Evolutionary conservation across 2,329 filamentous ascomycete species (phyloP), one percentile per base, ranked within the genome.

Genomic region (Pestalotiopsis sp.): DNA sequence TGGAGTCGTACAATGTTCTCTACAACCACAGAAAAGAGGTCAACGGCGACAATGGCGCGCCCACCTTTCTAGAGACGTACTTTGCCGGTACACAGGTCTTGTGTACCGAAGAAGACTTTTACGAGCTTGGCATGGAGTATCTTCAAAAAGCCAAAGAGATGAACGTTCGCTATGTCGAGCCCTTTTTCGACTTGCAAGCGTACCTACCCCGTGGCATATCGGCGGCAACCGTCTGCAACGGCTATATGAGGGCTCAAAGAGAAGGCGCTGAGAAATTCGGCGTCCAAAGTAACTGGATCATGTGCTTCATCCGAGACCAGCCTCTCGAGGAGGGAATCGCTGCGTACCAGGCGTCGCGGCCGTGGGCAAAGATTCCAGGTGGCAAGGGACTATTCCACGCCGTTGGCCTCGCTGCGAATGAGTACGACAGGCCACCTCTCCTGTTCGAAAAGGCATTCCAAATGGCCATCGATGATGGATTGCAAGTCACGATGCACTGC

Each of bases 401-500:
- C 1, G 80, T 86, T 12, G 84, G 84, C 0, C 77, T 86, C 2
- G 84, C 83, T 12, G 82, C 80, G 67, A 84, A 85, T 69, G 84
- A 84, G 59, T 82, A 80, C 66, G 77, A 83, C 64, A 77, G 82
- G 4, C 84, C 84, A 6, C 83, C 83, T 0, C 74, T 77, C 62
- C 75, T 85, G 36, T 86, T 86, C 70, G 81, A 83, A 63, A 72
- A 78, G 17, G 76, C 78, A 0, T 86, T 81, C 66, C 70, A 68
- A 9, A 71, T 75, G 23, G 82, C 82, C 2, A 72, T 75, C 66
- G 68, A 68, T 14, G 82, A 85, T 57, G 82, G 83, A 0, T 77
- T 84, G 66, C 79, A 82, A 49, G 75, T 84, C 14, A 87, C 85
- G 2, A 81, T 81, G 72, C 85, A 87, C 67, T 86, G 84, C 73